phyloP scores from a whole-genome alignment of 1,139 yeast genomes.

The Saccharomyces hybrid region DNA sequence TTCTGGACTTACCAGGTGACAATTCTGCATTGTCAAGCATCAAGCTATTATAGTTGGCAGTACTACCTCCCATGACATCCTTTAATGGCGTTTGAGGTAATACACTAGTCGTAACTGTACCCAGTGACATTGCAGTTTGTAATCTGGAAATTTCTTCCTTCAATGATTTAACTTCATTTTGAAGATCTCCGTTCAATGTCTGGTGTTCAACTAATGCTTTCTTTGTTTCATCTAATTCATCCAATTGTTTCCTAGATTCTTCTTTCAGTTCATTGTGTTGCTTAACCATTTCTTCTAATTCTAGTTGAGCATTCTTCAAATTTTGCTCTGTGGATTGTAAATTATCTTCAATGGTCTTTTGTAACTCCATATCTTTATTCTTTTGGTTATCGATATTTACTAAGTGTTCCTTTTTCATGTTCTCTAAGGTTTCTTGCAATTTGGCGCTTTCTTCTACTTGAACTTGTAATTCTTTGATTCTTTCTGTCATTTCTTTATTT shows the following conservation, averaged over 20 bases:
- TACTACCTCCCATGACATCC: constrained; percentile 6
- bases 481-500: constrained; percentile 60
- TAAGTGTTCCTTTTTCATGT: constrained; percentile 47
- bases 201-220: constrained; percentile 55
- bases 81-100: constrained; percentile 22
- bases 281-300: constrained; percentile 54
- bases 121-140: constrained; percentile 32
- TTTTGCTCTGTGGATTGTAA: constrained; percentile 50
- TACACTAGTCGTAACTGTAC: constrained; percentile 26
- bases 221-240: constrained; percentile 56
- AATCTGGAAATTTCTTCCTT: constrained; percentile 55
- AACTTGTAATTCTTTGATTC: constrained; percentile 50
- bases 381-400: constrained; percentile 41
- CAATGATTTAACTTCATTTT: constrained; percentile 59
- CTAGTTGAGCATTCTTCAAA: constrained; percentile 52
- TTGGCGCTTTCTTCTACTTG: constrained; percentile 52
- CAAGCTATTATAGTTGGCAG: background rate
- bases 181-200: constrained; percentile 60
- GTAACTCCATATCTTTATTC: constrained; percentile 43
- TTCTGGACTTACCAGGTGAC: background rate
- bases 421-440: constrained; percentile 48
- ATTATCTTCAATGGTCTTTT: constrained; percentile 49
- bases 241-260: constrained; percentile 54
- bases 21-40: background rate
- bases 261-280: constrained; percentile 58